Base-by-base conservation (phyloP, 2,329 filamentous ascomycete species). In the Clonostachys solani region DNA sequence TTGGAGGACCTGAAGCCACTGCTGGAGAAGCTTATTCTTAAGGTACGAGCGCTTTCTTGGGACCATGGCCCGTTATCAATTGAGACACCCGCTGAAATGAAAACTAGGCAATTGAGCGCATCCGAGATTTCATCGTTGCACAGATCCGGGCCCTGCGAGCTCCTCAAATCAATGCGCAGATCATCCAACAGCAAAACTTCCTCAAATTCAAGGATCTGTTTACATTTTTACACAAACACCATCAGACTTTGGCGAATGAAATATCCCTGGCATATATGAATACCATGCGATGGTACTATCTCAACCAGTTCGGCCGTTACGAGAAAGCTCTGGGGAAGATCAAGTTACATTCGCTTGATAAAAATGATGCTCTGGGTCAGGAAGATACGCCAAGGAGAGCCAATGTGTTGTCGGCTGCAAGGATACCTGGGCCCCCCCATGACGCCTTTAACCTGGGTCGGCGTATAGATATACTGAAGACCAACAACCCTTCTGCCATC, bases 281-380 rank as follows among this genome's bases (percentile, higher is more conserved):
- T 64, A 99, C 95, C 1, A 99, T 99, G 90, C 83, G 91, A 46
- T 99, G 94, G 94, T 99, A 99, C 61, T 97, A 97, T 62, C 71
- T 87, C 46, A 94, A 87, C 54, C 89, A 96, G 63, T 99, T 99
- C 61, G 84, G 81, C 5, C 84, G 92, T 34, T 99, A 99, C 64
- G 83, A 87, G 53, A 84, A 85, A 56, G 85, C 94, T 1, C 74
- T 99, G 6, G 85, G 87, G 47, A 95, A 90, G 64, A 77, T 99
- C 50, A 92, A 88, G 59, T 66, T 97, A 4, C 91, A 96, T 60
- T 66, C 77, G 5, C 75, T 95, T 49, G 92, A 96, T 60, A 91
- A 86, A 60, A 84, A 86, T 54, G 91, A 96, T 60, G 79, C 90
- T 1, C 73, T 99, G 5, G 91, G 88, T 13, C 82, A 89, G 50